phyloP scores from a whole-genome alignment of 176 grass and related monocot species.

The bread wheat (Triticum aestivum) region DNA sequence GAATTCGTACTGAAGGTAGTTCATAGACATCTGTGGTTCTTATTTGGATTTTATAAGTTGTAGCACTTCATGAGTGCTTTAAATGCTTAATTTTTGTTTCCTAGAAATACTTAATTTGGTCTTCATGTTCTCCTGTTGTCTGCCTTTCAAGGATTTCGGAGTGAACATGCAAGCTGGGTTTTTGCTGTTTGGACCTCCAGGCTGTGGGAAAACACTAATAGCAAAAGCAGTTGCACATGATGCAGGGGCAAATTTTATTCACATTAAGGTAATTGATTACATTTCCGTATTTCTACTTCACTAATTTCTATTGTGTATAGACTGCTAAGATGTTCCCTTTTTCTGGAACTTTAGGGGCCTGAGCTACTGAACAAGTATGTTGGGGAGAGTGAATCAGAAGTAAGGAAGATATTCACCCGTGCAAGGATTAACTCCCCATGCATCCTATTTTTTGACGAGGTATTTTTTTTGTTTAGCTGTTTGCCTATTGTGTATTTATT shows the following conservation, averaged over 20 bases:
- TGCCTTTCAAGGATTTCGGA: conserved; percentile 62
- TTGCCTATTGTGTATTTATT: not conserved
- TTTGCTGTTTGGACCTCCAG: conserved; percentile 90
- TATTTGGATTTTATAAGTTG: not conserved
- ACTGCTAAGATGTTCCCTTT: conserved; percentile 19
- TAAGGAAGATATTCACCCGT: conserved; percentile 90
- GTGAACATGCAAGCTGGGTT: conserved; percentile 84
- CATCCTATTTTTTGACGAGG: conserved; percentile 97
- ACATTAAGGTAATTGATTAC: conserved; percentile 66
- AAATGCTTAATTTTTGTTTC: not conserved
- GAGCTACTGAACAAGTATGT: conserved; percentile 98
- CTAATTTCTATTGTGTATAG: not conserved
- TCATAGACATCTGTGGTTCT: not conserved
- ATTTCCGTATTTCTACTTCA: conserved; percentile 20
- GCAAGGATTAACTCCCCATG: conserved; percentile 86
- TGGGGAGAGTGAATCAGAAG: conserved; percentile 91
- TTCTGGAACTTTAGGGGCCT: conserved; percentile 59
- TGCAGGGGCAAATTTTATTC: conserved; percentile 95
- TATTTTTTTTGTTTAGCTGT: conserved; percentile 8
- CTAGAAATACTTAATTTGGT: not conserved
- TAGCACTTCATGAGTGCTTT: not conserved
- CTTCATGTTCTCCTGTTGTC: conserved; percentile 5
- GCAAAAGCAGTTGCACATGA: conserved; percentile 98
- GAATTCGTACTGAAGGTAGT: not conserved
- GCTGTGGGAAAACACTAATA: conserved; percentile 98